phyloP scores from a whole-genome alignment of 352 stramenopile species.

The Stramenopiles sp. region DNA sequence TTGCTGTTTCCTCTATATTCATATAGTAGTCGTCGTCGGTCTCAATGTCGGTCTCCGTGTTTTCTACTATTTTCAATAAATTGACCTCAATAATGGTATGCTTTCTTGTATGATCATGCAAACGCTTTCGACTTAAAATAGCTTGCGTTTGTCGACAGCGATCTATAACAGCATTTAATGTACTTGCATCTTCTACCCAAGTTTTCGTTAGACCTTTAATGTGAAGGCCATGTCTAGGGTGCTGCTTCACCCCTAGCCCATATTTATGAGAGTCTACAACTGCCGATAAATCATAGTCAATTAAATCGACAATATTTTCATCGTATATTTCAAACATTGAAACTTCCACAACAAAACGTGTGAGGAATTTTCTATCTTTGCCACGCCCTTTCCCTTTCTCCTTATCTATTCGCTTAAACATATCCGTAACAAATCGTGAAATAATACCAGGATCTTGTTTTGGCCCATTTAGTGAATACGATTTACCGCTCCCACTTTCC shows the following conservation, averaged over 20 bases:
- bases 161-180: neutral
- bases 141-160: neutral
- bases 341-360: slow-evolving; percentile 76
- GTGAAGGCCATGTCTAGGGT: neutral
- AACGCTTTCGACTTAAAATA: neutral
- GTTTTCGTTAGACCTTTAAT: neutral
- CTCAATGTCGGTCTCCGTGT: neutral
- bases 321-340: slow-evolving; percentile 95
- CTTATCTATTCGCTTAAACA: neutral
- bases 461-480: slow-evolving; percentile 27
- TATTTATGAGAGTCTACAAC: neutral
- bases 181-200: neutral
- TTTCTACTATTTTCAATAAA: neutral
- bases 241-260: neutral
- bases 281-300: neutral
- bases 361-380: neutral
- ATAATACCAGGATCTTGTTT: neutral
- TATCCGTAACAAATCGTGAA: neutral
- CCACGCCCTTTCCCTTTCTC: neutral
- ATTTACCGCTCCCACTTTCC: slow-evolving; percentile 64
- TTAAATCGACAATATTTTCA: slow-evolving; percentile 83
- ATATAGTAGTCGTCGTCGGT: neutral
- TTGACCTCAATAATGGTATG: neutral
- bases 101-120: neutral
- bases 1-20: neutral